Base-by-base conservation (phyloP, 352 stramenopile genomes). In the Globisporangium yorkense region DNA sequence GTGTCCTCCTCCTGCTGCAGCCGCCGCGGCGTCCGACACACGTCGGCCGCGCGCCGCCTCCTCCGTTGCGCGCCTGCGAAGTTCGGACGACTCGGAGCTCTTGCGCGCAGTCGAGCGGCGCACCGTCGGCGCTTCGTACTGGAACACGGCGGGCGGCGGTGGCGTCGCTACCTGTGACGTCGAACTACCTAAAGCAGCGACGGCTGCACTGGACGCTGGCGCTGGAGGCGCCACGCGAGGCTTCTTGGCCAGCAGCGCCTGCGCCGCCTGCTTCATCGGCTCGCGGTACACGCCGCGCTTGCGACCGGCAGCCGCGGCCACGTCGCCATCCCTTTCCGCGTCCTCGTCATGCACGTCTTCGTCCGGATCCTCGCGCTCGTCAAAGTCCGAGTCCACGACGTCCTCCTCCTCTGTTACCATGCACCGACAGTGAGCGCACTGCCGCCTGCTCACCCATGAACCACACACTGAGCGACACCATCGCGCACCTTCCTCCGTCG, bases 321-420 rank as follows among this genome's bases (percentile, higher is more conserved):
- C 24, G 79, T 7, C 29, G 67, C 57, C 54, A 24, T 62, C 41
- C 60, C 56, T 6, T 5, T 71, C 54, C 2, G 77, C 72, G 21
- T 92, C 80, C 46, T 81, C 77, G 59, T 89, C 74, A 50, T 92
- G 82, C 16, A 94, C 61, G 12, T 95, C 76, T 43, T 92, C 80
- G 60, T 94, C 84, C 12, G 84, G 84, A 35, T 65, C 62, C 74
- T 96, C 87, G 49, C 90, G 77, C 5, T 87, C 71, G 54, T 96
- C 86, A 66, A 96, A 96, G 61, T 96, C 88, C 54, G 80, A 87
- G 63, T 96, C 88, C 15, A 94, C 85, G 24, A 92, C 62, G 53
- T 96, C 88, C 43, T 92, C 86, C 60, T 96, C 85, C 77, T 96
- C 88, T 92, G 54, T 55, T 27, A 49, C 9, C 43, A 18, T n/a